phyloP scores from a whole-genome alignment of 2,329 filamentous ascomycete genomes.

The Geosmithia flava region DNA sequence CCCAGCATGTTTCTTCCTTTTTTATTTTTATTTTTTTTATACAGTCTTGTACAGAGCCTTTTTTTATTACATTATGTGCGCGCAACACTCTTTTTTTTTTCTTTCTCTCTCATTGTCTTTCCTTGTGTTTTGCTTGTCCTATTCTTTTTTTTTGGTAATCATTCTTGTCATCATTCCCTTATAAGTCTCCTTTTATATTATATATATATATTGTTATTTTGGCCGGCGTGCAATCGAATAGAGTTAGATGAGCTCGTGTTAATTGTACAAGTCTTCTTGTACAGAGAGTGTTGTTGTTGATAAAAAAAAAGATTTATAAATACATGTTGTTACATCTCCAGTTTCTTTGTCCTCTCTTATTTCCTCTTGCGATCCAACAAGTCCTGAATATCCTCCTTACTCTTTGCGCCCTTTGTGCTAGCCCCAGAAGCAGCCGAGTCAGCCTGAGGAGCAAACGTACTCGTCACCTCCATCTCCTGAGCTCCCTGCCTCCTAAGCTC shows the following conservation, averaged over 20 bases:
- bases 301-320: constrained; percentile 2
- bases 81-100: constrained; percentile 2
- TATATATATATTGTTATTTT: too few species aligned
- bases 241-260: not conserved
- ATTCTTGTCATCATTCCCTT: not conserved
- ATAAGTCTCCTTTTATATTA: too few species aligned
- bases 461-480: constrained; percentile 37
- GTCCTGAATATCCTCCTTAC: constrained; percentile 24
- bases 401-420: constrained; percentile 16
- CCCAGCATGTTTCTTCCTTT: not conserved
- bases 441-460: constrained; percentile 20
- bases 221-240: not conserved
- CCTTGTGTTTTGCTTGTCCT: not conserved
- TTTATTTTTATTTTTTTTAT: not conserved
- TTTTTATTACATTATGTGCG: not conserved
- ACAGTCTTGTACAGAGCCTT: not conserved
- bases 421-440: constrained; percentile 4
- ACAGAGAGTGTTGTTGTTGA: too few species aligned
- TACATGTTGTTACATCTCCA: not conserved
- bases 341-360: not conserved
- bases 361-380: constrained; percentile 23
- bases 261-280: not conserved
- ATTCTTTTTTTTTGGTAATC: not conserved
- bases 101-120: constrained; percentile 4
- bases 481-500: constrained; percentile 65